Conservation (phyloP, 2,329 filamentous ascomycete species). For the Fonsecaea nubica region DNA sequence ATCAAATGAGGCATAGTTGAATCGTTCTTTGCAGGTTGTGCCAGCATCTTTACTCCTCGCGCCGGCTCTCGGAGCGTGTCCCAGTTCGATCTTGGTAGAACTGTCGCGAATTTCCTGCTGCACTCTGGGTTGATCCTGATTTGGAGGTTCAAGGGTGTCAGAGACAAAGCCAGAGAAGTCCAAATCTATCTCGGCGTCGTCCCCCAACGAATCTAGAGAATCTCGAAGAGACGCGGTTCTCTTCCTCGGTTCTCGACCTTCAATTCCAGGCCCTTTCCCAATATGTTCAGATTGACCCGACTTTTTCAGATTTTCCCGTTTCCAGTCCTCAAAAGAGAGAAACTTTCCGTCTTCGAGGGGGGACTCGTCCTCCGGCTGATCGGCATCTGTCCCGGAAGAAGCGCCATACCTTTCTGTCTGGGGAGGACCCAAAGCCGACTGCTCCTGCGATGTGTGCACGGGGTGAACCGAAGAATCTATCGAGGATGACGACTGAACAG, state of each 20-base stretch:
- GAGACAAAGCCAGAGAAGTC: constrained; percentile 70
- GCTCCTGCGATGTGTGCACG: neutral
- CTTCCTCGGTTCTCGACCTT: constrained; percentile 47
- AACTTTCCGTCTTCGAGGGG: constrained; percentile 79
- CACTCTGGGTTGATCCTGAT: constrained; percentile 34
- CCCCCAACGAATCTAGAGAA: constrained; percentile 78
- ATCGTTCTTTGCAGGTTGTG: constrained; percentile 95
- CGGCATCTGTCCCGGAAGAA: neutral
- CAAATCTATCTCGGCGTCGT: constrained; percentile 84
- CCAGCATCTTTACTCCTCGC: constrained; percentile 89
- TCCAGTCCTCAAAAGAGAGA: constrained; percentile 98
- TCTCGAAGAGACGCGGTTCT: constrained; percentile 66
- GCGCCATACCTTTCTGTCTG: constrained; percentile 2
- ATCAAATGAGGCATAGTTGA: constrained; percentile 97
- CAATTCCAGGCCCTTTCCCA: constrained; percentile 58
- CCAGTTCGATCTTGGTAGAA: constrained; percentile 47
- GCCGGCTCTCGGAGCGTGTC: constrained; percentile 59
- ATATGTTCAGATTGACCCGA: constrained; percentile 78
- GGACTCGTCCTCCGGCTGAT: constrained; percentile 63
- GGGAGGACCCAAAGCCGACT: constrained; percentile 5
- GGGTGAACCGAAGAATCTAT: neutral
- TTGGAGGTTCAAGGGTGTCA: constrained; percentile 47
- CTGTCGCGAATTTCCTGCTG: constrained; percentile 50
- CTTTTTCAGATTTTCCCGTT: constrained; percentile 86
- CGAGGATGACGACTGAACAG: neutral